A percentile compares a stretch with the other conserved stretches of the same genome.
Conservation (phyloP, 805 yeast genomes). For the Brettanomyces bruxellensis region DNA sequence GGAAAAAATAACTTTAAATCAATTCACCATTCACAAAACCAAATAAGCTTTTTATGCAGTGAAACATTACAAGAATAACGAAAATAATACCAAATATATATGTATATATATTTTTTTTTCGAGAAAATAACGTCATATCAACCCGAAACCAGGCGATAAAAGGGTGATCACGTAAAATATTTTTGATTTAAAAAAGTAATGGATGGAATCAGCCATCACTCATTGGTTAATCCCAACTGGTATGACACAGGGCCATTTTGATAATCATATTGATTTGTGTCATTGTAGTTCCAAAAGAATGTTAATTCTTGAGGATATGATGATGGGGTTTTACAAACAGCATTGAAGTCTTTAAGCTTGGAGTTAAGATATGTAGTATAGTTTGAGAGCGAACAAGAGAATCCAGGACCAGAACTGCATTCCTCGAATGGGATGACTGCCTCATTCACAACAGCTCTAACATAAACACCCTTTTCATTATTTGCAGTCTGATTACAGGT, state of each 20-base stretch:
- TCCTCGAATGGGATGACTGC: slow-evolving; percentile 42
- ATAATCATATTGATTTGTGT: neutral
- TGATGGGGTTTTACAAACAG: neutral
- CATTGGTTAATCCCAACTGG: neutral
- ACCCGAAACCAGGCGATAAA: too few relatives aligned
- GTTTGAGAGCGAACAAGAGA: slow-evolving; percentile 31
- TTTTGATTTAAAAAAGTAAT: too few relatives aligned
- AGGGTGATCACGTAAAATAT: too few relatives aligned
- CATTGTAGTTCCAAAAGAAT: slow-evolving; percentile 6
- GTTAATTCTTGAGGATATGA: slow-evolving; percentile 1
- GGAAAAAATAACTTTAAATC: too few relatives aligned
- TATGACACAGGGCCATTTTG: neutral
- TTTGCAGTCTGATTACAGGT: slow-evolving; percentile 20
- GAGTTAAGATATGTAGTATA: slow-evolving; percentile 8
- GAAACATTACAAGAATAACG: too few relatives aligned
- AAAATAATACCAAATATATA: too few relatives aligned
- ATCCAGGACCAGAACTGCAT: slow-evolving; percentile 46
- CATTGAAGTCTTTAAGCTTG: neutral
- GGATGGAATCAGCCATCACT: neutral
- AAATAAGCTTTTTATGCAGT: too few relatives aligned
- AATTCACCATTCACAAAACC: too few relatives aligned
- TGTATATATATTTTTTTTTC: too few relatives aligned
- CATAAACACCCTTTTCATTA: slow-evolving; percentile 21
- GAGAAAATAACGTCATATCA: too few relatives aligned
- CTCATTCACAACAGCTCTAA: slow-evolving; percentile 42